Conservation (phyloP, 305 asterid species). For the Euphrasia arctica region DNA sequence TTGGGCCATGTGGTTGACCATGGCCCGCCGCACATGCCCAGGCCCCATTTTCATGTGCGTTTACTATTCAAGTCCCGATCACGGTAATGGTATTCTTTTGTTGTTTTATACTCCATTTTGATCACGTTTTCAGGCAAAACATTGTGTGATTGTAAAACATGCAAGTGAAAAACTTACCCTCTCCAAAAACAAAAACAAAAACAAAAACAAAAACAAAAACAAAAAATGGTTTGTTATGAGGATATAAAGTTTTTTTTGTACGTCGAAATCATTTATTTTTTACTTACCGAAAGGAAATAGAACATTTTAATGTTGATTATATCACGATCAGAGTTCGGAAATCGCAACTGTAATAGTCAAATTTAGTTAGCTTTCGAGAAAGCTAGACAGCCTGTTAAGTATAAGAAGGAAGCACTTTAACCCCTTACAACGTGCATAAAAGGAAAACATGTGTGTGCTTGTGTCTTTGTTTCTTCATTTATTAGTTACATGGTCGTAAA, state of each 20-base stretch:
- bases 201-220: too few species aligned
- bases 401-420: conserved; percentile 18
- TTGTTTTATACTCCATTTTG: background rate
- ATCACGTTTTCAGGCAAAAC: background rate
- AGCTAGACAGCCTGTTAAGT: conserved; percentile 37
- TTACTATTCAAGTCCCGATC: conserved; percentile 27
- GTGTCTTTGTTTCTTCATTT: background rate
- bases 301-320: background rate
- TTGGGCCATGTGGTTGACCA: conserved; percentile 43
- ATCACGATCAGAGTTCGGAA: background rate
- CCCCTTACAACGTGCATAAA: conserved; percentile 24
- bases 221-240: too few species aligned
- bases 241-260: too few species aligned
- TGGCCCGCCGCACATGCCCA: conserved; percentile 33
- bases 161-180: background rate
- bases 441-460: background rate
- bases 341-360: conserved; percentile 23
- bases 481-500: background rate
- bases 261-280: too few species aligned
- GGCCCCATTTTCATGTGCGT: conserved; percentile 46
- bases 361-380: conserved; percentile 30
- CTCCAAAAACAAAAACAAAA: too few species aligned
- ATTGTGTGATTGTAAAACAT: background rate
- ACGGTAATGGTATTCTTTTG: too few species aligned
- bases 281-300: too few species aligned